Conservation (phyloP, 2,329 filamentous ascomycete species). For the Trichoderma brevicompactum region DNA sequence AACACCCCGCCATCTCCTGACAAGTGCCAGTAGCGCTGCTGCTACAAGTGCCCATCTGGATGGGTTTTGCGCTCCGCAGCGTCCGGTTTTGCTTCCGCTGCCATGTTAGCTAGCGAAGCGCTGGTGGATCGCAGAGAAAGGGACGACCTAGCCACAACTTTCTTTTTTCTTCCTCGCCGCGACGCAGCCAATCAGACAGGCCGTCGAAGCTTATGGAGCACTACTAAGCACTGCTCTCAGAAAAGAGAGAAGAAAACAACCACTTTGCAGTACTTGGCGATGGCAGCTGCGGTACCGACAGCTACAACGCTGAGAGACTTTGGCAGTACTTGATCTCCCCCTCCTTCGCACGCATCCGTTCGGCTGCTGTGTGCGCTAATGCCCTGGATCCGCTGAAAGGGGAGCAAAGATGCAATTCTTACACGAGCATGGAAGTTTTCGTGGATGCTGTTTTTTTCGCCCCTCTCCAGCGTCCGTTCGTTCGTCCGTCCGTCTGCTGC, state of each 20-base stretch:
- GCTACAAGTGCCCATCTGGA: background rate
- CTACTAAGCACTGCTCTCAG: too few species aligned
- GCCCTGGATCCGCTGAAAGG: constrained; percentile 17
- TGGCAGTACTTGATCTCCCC: background rate
- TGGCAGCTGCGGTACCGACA: background rate
- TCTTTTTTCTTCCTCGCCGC: background rate
- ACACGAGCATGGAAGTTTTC: constrained; percentile 34
- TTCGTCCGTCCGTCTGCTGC: constrained; percentile 25
- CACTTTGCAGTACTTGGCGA: background rate
- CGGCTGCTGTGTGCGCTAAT: background rate
- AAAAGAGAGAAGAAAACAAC: background rate
- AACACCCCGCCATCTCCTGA: background rate
- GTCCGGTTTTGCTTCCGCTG: constrained; percentile 8
- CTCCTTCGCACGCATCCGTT: constrained; percentile 9
- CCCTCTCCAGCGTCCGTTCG: constrained; percentile 21
- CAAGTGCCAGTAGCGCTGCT: too few species aligned
- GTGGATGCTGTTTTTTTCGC: constrained; percentile 31
- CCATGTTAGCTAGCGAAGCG: background rate
- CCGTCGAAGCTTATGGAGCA: background rate
- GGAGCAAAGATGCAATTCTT: constrained; percentile 37
- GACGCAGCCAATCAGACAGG: constrained; percentile 1
- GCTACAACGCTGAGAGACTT: background rate
- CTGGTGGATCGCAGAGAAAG: background rate
- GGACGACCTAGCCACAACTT: constrained; percentile 17
- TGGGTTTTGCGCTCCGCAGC: constrained; percentile 8